Evolutionary conservation across 2,329 filamentous ascomycete genomes (phyloP), one percentile per base, ranked within the genome.

Genomic region (Fonsecaea monophora): DNA sequence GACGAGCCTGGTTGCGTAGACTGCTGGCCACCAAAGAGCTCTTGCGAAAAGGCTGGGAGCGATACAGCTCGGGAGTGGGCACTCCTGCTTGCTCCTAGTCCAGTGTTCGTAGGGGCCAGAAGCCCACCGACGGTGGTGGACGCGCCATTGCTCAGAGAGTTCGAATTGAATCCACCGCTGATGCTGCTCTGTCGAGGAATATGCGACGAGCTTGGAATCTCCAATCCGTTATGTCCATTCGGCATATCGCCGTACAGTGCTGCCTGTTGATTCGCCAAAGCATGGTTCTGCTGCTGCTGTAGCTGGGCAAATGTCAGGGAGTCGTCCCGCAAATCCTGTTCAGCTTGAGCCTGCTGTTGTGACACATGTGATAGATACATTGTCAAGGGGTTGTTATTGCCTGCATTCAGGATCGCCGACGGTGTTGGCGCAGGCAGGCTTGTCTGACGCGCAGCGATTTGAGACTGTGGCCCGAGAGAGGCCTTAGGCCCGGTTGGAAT

Each of bases 341-440:
- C 90, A 57, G 88, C 86, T 70, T 92, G 90, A 15, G 87, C 86
- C 74, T 74, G 71, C 73, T 80, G 82, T 65, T 77, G 81, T 63
- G 78, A 82, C 73, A 94, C 87, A 75, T 96, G 92, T 79, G 89
- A 94, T 66, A 97, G 85, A 77, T 97, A 98, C 87, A 97, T 89
- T 30, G 94, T 97, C 77, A 98, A 80, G 0, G 94, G 94, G 78
- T 97, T 97, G 82, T 88, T 94, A 75, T 84, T 84, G 62, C 88
- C 90, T 60, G 87, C 88, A 78, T 94, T 95, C 78, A 97, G 87
- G 66, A 96, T 87, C 21, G 88, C 86, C 1, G 90, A 90, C 0
- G 90, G 87, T 30, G 88, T 90, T 71, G 89, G 80, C 75, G 90
- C 79, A 74, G 88, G 80, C 32, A 50, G 25, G 34, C 15, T 50